Percentiles rank a stretch among this genome's conserved stretches.
Evolutionary conservation across 1,284 basidiomycete genomes (phyloP).

Genomic region (Entoloma clypeatum): DNA sequence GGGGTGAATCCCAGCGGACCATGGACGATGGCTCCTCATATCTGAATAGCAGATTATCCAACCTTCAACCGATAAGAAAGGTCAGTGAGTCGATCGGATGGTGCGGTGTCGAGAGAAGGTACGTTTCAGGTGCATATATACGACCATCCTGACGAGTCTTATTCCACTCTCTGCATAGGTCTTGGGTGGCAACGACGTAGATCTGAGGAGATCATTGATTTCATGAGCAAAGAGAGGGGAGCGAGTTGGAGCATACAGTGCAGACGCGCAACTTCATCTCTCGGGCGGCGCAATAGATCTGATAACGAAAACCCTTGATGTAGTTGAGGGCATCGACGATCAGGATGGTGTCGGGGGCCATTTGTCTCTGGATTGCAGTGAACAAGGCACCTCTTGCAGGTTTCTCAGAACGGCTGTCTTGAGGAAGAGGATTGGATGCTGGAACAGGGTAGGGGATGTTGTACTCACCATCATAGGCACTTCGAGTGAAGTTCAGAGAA

Average conservation of each 20-base stretch:
- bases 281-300: constrained; percentile 93
- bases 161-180: constrained; percentile 81
- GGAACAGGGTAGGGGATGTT: constrained; percentile 6
- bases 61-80: constrained; percentile 39
- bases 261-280: constrained; percentile 84
- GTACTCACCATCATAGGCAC: constrained; percentile 68
- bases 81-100: background rate
- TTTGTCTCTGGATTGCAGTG: constrained; percentile 75
- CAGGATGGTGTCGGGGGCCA: constrained; percentile 73
- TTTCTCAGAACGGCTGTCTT: constrained; percentile 84
- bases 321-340: constrained; percentile 93
- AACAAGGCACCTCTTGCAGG: constrained; percentile 86
- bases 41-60: constrained; percentile 86
- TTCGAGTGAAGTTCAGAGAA: constrained; percentile 58
- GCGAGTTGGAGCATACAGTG: constrained; percentile 61
- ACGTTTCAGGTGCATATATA: constrained; percentile 75
- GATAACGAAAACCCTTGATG: constrained; percentile 97
- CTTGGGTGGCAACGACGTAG: constrained; percentile 76
- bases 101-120: constrained; percentile 5
- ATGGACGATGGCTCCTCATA: constrained; percentile 97
- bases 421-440: background rate
- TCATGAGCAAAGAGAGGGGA: constrained; percentile 1
- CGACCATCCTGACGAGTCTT: constrained; percentile 41
- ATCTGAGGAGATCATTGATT: constrained; percentile 43
- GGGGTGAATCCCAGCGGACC: constrained; percentile 95